Evolutionary conservation across 768 basidiomycete species (phyloP).

Genomic region (Calvatia gigantea): DNA sequence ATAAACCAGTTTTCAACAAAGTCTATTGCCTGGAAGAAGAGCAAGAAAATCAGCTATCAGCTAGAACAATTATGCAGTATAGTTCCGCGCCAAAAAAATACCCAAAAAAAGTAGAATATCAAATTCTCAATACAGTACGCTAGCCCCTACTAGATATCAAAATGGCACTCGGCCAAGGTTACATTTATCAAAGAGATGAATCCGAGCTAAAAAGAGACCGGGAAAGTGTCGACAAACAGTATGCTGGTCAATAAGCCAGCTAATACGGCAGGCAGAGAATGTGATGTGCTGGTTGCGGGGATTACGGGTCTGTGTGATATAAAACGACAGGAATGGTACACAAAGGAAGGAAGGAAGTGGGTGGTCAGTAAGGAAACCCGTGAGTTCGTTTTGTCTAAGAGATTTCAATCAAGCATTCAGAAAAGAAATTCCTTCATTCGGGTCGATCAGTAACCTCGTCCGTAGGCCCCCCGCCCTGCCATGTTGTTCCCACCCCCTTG

Average conservation of each 20-base stretch:
- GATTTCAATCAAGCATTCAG: not conserved
- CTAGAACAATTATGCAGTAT: not conserved
- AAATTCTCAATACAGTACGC: not conserved
- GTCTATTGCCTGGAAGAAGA: too few relatives aligned
- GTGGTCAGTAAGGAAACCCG: not conserved
- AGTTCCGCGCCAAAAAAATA: not conserved
- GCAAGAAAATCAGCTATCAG: too few relatives aligned
- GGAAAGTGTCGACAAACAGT: too few relatives aligned
- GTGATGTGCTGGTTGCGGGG: not conserved
- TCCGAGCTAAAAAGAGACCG: too few relatives aligned
- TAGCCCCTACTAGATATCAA: not conserved
- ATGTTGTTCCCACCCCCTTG: constrained; percentile 14
- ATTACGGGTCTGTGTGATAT: not conserved
- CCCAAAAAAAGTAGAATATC: not conserved
- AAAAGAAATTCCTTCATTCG: not conserved
- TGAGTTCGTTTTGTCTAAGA: not conserved
- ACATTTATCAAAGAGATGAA: not conserved
- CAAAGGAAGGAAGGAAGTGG: not conserved
- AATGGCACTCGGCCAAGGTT: not conserved
- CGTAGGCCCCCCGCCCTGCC: constrained; percentile 14
- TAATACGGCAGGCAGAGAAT: not conserved
- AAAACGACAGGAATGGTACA: constrained; percentile 1
- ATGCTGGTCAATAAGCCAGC: too few relatives aligned
- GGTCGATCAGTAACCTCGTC: constrained; percentile 3
- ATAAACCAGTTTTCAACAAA: too few relatives aligned